Evolutionary conservation across 129 eudicot species (phyloP).

Genomic region (Sambucus nigra): DNA sequence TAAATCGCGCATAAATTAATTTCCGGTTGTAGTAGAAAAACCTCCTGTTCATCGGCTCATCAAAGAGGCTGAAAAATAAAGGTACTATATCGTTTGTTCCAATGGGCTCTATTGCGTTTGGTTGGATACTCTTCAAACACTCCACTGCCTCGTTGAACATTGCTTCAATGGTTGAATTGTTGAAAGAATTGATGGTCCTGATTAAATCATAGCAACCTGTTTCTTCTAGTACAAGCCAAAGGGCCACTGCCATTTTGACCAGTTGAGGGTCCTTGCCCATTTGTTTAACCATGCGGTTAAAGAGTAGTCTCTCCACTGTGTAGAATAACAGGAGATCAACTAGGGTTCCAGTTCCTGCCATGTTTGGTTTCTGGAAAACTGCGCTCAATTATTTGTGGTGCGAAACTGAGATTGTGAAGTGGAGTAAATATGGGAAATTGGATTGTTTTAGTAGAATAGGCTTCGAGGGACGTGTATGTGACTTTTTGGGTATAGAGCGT

Average conservation of each 20-base stretch:
- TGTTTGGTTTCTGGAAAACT: no score
- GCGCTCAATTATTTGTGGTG: no score
- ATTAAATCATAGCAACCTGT: constrained; percentile 12
- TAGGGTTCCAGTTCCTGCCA: constrained; percentile 8
- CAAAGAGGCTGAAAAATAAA: background rate
- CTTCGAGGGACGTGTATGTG: no score
- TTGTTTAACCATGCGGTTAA: constrained; percentile 11
- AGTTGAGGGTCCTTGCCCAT: constrained; percentile 7
- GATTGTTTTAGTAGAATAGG: no score
- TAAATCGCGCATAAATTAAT: constrained; percentile 6
- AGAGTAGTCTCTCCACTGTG: constrained; percentile 10
- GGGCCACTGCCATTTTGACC: constrained; percentile 6
- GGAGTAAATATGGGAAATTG: no score
- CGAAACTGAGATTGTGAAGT: no score
- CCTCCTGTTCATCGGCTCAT: constrained; percentile 11
- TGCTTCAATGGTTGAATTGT: constrained; percentile 2
- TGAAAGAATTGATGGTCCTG: constrained; percentile 2
- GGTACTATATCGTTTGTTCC: background rate
- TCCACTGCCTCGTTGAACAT: background rate
- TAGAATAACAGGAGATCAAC: constrained; percentile 12
- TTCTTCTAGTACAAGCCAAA: constrained; percentile 18
- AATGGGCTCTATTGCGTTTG: background rate
- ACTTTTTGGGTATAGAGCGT: no score
- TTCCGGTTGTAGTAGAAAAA: constrained; percentile 5
- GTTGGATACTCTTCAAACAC: constrained; percentile 10